These are phyloP conservation scores for Pichia sorboxylosa DNA, from an alignment of 1,139 yeast genomes.

Conservation along the genomic window DNA sequence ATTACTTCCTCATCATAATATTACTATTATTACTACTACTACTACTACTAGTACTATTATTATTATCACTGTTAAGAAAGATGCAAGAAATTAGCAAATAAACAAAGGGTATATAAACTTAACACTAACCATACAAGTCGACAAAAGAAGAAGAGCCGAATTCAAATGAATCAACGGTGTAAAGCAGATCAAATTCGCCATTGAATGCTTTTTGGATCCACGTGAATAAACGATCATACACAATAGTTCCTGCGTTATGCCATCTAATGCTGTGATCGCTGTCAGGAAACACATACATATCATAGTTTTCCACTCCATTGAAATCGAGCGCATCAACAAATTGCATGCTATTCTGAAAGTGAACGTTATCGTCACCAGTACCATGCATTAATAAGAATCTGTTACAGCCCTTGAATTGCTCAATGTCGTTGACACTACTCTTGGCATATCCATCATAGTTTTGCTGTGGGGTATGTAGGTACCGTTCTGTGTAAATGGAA, in stretches of 20 bases:
- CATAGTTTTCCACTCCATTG: constrained; percentile 54
- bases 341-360: constrained; percentile 59
- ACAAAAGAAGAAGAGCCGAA: constrained; percentile 5
- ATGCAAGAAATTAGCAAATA: no score
- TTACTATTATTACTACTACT: no score
- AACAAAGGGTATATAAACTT: no score
- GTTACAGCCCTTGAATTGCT: constrained; percentile 35
- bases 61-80: no score
- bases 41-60: no score
- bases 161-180: background rate
- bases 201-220: constrained; percentile 49
- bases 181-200: constrained; percentile 27
- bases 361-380: constrained; percentile 76
- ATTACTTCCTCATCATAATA: no score
- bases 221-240: constrained; percentile 49
- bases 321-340: constrained; percentile 51
- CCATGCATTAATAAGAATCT: constrained; percentile 69
- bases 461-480: constrained; percentile 58
- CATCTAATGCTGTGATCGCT: constrained; percentile 61
- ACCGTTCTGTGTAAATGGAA: constrained; percentile 68
- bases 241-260: constrained; percentile 58
- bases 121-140: constrained; percentile 13
- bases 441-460: constrained; percentile 46
- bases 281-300: constrained; percentile 67
- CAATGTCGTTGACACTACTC: constrained; percentile 42